These are phyloP conservation scores for Mentha longifolia DNA, from an alignment of 257 asterid species.

Conservation along the genomic window DNA sequence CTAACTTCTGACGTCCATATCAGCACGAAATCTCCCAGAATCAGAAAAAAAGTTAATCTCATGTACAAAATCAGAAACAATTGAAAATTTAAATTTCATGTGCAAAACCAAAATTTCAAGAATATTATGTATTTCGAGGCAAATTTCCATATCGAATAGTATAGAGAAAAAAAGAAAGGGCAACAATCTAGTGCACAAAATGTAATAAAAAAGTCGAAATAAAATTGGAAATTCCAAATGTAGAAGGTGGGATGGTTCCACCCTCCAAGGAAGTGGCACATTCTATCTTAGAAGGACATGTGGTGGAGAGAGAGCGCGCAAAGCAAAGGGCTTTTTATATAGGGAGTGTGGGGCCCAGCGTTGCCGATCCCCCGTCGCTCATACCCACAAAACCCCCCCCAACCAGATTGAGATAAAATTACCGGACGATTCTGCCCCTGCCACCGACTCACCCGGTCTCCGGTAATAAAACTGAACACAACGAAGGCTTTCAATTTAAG, in stretches of 20 bases:
- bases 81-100: no score
- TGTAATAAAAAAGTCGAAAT: background rate
- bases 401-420: slow-evolving; percentile 24
- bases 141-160: no score
- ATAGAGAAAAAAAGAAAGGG: no score
- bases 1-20: no score
- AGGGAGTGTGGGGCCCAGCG: slow-evolving; percentile 19
- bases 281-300: slow-evolving; percentile 36
- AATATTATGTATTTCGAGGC: no score
- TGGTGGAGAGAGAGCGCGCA: slow-evolving; percentile 12
- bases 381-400: slow-evolving; percentile 22
- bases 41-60: no score
- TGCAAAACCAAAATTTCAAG: no score
- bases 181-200: no score
- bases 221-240: background rate
- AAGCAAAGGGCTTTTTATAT: background rate
- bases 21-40: no score
- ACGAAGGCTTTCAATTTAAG: slow-evolving; percentile 26
- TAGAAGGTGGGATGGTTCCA: background rate
- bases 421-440: slow-evolving; percentile 34
- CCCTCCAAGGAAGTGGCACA: slow-evolving; percentile 37
- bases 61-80: no score
- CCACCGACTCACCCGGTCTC: slow-evolving; percentile 41
- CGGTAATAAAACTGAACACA: slow-evolving; percentile 34
- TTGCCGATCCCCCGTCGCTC: slow-evolving; percentile 29